Percentiles rank a stretch among this genome's conserved stretches.
phyloP scores from a whole-genome alignment of 352 stramenopile species.

The Sclerospora graminicola region DNA sequence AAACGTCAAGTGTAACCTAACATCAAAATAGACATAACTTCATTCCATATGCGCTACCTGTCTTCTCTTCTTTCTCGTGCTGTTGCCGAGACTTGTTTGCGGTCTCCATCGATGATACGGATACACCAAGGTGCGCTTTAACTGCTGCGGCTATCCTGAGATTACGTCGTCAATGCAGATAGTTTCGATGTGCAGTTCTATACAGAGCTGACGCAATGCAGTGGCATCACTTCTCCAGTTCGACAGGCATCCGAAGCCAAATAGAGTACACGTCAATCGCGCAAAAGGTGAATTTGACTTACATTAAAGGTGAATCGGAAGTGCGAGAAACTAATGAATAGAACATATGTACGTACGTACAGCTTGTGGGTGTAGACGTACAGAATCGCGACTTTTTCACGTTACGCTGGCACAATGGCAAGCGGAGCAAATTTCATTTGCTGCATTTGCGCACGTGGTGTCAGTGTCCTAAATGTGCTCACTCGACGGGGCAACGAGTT shows the following conservation, averaged over 20 bases:
- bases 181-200: slow-evolving; percentile 2
- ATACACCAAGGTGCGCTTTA: slow-evolving; percentile 17
- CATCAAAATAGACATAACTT: too few relatives aligned
- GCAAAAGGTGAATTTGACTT: slow-evolving; percentile 13
- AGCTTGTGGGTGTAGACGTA: slow-evolving; percentile 65
- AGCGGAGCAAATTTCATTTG: slow-evolving; percentile 57
- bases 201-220: slow-evolving; percentile 2
- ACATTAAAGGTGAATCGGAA: background rate
- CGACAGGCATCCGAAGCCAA: slow-evolving; percentile 3
- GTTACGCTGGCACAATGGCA: slow-evolving; percentile 69
- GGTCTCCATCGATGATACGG: slow-evolving; percentile 7
- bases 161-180: slow-evolving; percentile 4
- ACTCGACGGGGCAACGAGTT: slow-evolving; percentile 68
- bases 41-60: slow-evolving; percentile 15
- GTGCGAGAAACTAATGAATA: slow-evolving; percentile 3
- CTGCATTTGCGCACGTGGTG: slow-evolving; percentile 76
- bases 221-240: slow-evolving; percentile 9
- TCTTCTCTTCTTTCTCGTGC: slow-evolving; percentile 16
- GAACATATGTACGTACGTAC: background rate
- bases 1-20: too few relatives aligned
- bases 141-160: background rate
- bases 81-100: slow-evolving; percentile 1
- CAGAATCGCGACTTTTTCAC: slow-evolving; percentile 62
- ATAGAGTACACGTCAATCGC: slow-evolving; percentile 14
- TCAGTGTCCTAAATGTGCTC: slow-evolving; percentile 51